A percentile compares a stretch with the other conserved stretches of the same genome.
Conservation (phyloP, 2,329 filamentous ascomycete species). For the Trematosphaeria pertusa region DNA sequence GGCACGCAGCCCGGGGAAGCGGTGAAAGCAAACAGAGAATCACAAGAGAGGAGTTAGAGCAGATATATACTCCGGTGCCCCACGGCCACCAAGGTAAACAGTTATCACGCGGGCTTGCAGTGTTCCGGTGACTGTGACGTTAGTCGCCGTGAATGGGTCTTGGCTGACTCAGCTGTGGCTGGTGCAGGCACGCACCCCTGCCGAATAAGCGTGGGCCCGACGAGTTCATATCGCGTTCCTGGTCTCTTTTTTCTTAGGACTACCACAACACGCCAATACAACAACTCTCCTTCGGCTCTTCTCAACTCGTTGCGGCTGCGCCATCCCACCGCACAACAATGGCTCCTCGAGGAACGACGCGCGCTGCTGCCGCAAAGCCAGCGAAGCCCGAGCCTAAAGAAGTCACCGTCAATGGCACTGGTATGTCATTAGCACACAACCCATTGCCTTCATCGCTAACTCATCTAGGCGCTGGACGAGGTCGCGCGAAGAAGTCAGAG, state of each 20-base stretch:
- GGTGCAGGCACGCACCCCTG: not conserved
- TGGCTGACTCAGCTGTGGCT: conserved; percentile 1
- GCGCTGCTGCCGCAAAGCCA: conserved; percentile 37
- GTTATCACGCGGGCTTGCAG: no score
- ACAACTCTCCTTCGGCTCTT: conserved; percentile 1
- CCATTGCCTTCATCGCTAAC: conserved; percentile 23
- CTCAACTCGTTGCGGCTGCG: no score
- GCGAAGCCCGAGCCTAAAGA: conserved; percentile 30
- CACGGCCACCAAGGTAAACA: no score
- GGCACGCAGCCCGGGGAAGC: no score
- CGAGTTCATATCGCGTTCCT: conserved; percentile 18
- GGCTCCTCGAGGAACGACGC: conserved; percentile 36
- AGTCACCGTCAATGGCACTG: conserved; percentile 37
- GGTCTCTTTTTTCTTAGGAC: conserved; percentile 28
- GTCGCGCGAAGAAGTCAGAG: conserved; percentile 37
- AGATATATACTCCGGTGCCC: no score
- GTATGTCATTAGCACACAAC: conserved; percentile 30
- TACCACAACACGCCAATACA: conserved; percentile 30
- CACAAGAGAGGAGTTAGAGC: no score
- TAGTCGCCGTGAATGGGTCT: not conserved
- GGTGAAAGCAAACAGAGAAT: no score
- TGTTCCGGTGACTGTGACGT: conserved; percentile 2
- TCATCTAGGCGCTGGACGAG: conserved; percentile 23
- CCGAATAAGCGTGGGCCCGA: not conserved
- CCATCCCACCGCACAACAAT: conserved; percentile 34